A percentile compares a stretch with the other conserved stretches of the same genome.
phyloP scores from a whole-genome alignment of 1,284 basidiomycete genomes.

The Ceratobasidium sp. region DNA sequence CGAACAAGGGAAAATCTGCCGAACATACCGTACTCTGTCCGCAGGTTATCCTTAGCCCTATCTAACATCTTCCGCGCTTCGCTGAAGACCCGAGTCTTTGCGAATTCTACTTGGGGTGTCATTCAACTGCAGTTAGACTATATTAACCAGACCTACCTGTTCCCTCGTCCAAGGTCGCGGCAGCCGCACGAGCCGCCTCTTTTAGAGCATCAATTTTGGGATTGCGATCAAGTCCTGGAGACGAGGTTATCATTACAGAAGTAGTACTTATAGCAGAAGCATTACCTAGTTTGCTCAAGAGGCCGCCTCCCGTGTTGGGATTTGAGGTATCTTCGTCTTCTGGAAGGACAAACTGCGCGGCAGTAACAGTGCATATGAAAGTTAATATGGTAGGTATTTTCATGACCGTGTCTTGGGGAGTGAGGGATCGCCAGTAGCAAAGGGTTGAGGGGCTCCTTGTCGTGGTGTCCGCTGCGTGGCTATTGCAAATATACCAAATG shows the following conservation, averaged over 20 bases:
- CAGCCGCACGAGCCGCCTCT: slow-evolving; percentile 14
- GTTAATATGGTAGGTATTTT: not conserved
- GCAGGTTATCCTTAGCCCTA: slow-evolving; percentile 25
- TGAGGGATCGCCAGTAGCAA: not conserved
- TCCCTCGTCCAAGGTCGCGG: slow-evolving; percentile 14
- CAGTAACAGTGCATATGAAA: not conserved
- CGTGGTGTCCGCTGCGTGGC: not conserved
- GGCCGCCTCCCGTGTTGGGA: not conserved
- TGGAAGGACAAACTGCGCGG: not conserved
- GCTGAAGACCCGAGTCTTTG: slow-evolving; percentile 1
- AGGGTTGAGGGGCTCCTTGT: not conserved
- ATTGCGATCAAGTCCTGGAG: not conserved
- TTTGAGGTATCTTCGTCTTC: slow-evolving; percentile 1
- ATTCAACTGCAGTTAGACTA: no score
- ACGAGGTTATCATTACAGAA: not conserved
- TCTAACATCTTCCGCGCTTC: slow-evolving; percentile 8
- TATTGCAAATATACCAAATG: not conserved
- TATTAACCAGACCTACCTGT: not conserved
- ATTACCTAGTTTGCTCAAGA: slow-evolving; percentile 22
- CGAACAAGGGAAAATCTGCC: not conserved
- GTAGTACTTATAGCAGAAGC: not conserved
- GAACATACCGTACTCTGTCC: slow-evolving; percentile 5
- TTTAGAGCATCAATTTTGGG: slow-evolving; percentile 18
- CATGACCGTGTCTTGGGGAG: not conserved
- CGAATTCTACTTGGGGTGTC: not conserved